Percentiles rank a stretch among this genome's conserved stretches.
phyloP scores from a whole-genome alignment of 2,329 filamentous ascomycete species.

The Diaporthe sp. region DNA sequence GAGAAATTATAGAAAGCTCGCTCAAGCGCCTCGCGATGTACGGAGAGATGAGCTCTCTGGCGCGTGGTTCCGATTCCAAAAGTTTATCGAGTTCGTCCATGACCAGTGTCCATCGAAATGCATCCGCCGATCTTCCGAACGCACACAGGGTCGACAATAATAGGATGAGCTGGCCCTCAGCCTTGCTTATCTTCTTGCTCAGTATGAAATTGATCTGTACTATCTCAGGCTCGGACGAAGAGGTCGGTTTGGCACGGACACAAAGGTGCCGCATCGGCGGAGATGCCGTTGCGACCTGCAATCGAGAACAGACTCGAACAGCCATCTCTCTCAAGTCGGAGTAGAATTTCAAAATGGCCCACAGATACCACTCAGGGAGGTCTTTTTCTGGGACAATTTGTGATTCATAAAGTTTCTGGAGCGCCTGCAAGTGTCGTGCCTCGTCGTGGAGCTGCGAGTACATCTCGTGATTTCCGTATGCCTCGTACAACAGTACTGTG shows the following conservation, averaged over 20 bases:
- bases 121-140: constrained; percentile 47
- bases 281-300: constrained; percentile 51
- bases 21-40: constrained; percentile 53
- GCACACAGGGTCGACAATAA: constrained; percentile 55
- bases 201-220: neutral
- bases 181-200: constrained; percentile 41
- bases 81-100: constrained; percentile 64
- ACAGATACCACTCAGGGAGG: constrained; percentile 54
- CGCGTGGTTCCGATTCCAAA: constrained; percentile 52
- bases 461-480: constrained; percentile 51
- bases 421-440: constrained; percentile 42
- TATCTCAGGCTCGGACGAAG: neutral
- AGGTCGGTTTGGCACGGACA: constrained; percentile 44
- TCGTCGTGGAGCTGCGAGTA: constrained; percentile 55
- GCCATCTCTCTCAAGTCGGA: constrained; percentile 50
- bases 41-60: constrained; percentile 53
- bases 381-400: constrained; percentile 48
- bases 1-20: constrained; percentile 59
- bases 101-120: constrained; percentile 48
- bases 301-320: constrained; percentile 47
- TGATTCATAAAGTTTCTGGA: constrained; percentile 51
- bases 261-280: constrained; percentile 55
- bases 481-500: constrained; percentile 48
- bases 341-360: constrained; percentile 56
- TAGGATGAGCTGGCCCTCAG: constrained; percentile 49